These are phyloP conservation scores for Cubamyces lactineus DNA, from an alignment of 768 basidiomycete species.

Conservation along the genomic window DNA sequence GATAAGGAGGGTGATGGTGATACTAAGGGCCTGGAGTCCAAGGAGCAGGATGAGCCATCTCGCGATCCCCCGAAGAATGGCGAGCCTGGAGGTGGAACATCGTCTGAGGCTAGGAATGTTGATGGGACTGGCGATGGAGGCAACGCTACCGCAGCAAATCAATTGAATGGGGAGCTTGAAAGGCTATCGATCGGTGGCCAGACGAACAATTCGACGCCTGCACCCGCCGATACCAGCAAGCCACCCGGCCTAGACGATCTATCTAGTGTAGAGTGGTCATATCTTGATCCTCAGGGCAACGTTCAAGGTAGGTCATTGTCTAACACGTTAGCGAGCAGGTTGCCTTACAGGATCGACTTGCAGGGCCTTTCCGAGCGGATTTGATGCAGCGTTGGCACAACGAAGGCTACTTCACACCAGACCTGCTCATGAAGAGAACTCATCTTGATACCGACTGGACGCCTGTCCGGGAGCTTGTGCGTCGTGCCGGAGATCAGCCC, in stretches of 20 bases:
- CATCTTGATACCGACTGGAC: conserved; percentile 69
- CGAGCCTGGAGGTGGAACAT: background rate
- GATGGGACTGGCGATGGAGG: background rate
- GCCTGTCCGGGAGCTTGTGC: conserved; percentile 61
- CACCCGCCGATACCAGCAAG: conserved; percentile 1
- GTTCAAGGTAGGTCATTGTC: conserved; percentile 69
- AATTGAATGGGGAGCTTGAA: conserved; percentile 5
- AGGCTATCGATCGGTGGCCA: conserved; percentile 6
- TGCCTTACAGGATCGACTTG: conserved; percentile 9
- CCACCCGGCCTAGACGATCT: conserved; percentile 56
- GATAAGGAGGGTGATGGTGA: conserved; percentile 46
- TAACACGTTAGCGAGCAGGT: background rate
- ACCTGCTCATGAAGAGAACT: conserved; percentile 85
- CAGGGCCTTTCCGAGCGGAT: conserved; percentile 88
- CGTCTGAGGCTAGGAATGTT: background rate
- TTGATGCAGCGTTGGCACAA: conserved; percentile 96
- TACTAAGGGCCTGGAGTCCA: conserved; percentile 51
- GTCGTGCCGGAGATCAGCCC: conserved; percentile 55
- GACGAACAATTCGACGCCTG: conserved; percentile 32
- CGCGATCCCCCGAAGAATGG: conserved; percentile 4
- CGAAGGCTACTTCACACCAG: conserved; percentile 83
- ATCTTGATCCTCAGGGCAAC: conserved; percentile 90
- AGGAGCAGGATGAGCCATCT: conserved; percentile 58
- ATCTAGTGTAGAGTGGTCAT: conserved; percentile 80
- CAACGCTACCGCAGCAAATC: background rate